These are phyloP conservation scores for Nidula microcarpa DNA, from an alignment of 768 basidiomycete genomes.

Conservation along the genomic window DNA sequence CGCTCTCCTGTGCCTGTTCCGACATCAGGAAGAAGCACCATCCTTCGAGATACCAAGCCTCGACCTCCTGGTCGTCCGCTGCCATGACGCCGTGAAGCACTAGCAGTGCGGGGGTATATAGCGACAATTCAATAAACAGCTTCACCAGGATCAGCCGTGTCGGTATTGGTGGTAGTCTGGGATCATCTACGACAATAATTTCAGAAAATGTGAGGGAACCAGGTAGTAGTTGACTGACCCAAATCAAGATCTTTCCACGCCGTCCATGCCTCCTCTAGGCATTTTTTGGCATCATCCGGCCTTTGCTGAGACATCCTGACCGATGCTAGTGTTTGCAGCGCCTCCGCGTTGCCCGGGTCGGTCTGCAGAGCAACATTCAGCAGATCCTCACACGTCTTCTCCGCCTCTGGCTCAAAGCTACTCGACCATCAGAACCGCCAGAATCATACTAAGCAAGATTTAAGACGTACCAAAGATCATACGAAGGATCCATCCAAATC, in stretches of 20 bases:
- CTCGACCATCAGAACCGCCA: not conserved
- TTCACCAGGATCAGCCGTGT: slow-evolving; percentile 73
- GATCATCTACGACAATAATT: slow-evolving; percentile 46
- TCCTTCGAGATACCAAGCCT: slow-evolving; percentile 93
- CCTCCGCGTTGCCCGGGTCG: slow-evolving; percentile 75
- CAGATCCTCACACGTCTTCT: slow-evolving; percentile 76
- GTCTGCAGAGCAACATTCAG: slow-evolving; percentile 68
- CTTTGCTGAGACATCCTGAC: slow-evolving; percentile 87
- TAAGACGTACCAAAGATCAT: slow-evolving; percentile 74
- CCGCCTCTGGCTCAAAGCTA: slow-evolving; percentile 82
- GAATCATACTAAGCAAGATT: not conserved
- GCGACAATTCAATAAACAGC: slow-evolving; percentile 72
- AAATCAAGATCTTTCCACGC: slow-evolving; percentile 68
- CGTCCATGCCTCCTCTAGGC: slow-evolving; percentile 65
- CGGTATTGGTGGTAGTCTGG: slow-evolving; percentile 67
- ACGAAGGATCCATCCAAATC: slow-evolving; percentile 92
- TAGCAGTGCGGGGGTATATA: slow-evolving; percentile 69
- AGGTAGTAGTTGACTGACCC: slow-evolving; percentile 17
- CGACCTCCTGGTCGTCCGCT: slow-evolving; percentile 80
- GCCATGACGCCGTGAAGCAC: slow-evolving; percentile 79
- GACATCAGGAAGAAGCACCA: slow-evolving; percentile 90
- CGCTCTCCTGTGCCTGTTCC: slow-evolving; percentile 61
- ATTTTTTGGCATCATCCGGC: slow-evolving; percentile 75
- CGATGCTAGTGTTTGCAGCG: slow-evolving; percentile 76
- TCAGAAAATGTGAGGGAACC: slow-evolving; percentile 1